Conservation (phyloP, 1,284 basidiomycete species). For the Ceratobasidium sp. region DNA sequence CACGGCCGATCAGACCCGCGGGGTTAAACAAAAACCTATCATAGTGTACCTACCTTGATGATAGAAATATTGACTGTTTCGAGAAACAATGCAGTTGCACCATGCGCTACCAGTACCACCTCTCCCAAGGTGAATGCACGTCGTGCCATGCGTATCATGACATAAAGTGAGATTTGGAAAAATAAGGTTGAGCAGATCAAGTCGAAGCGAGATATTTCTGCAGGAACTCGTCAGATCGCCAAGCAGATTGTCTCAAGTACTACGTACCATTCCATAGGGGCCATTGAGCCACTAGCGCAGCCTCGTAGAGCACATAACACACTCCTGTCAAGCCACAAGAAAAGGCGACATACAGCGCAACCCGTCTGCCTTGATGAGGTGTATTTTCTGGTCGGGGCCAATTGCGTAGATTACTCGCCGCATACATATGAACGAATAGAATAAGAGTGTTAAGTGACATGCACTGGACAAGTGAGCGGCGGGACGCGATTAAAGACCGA, state of each 20-base stretch:
- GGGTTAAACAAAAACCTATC: constrained; percentile 6
- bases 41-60: constrained; percentile 67
- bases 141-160: constrained; percentile 88
- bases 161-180: constrained; percentile 92
- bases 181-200: constrained; percentile 79
- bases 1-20: neutral
- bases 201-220: constrained; percentile 85
- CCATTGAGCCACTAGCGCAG: constrained; percentile 58
- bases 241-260: neutral
- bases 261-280: constrained; percentile 73
- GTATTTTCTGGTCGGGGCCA: constrained; percentile 36
- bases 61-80: constrained; percentile 86
- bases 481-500: constrained; percentile 73
- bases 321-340: constrained; percentile 63
- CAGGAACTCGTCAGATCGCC: neutral
- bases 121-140: constrained; percentile 96
- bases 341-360: constrained; percentile 68
- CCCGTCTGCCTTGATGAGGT: constrained; percentile 19
- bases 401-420: constrained; percentile 2
- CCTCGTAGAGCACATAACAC: constrained; percentile 62
- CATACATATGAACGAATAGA: constrained; percentile 36
- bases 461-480: constrained; percentile 76
- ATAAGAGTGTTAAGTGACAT: constrained; percentile 34
- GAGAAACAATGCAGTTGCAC: constrained; percentile 87
- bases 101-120: constrained; percentile 86